phyloP scores from a whole-genome alignment of 2,329 filamentous ascomycete species.

The Zymoseptoria passerinii region DNA sequence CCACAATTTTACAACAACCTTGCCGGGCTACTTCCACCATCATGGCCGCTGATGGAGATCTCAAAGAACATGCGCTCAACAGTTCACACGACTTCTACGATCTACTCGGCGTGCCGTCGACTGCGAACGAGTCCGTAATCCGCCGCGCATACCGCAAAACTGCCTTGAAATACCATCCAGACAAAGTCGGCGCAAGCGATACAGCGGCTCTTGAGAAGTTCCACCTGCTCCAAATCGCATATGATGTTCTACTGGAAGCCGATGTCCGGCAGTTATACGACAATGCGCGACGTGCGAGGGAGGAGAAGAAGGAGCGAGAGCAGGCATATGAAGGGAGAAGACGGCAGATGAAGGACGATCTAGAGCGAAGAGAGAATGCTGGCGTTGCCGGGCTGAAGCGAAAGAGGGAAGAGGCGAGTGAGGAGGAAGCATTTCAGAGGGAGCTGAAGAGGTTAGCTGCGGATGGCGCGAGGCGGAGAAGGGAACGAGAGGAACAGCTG shows the following conservation, averaged over 20 bases:
- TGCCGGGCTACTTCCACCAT: slow-evolving; percentile 16
- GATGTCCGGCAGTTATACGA: slow-evolving; percentile 71
- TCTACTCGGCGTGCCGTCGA: slow-evolving; percentile 59
- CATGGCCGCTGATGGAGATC: slow-evolving; percentile 30
- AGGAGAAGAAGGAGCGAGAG: slow-evolving; percentile 61
- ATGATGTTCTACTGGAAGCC: slow-evolving; percentile 68
- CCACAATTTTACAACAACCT: not conserved
- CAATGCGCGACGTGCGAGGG: slow-evolving; percentile 60
- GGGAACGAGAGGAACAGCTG: slow-evolving; percentile 47
- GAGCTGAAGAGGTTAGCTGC: slow-evolving; percentile 39
- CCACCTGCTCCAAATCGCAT: slow-evolving; percentile 76
- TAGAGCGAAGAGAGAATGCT: slow-evolving; percentile 64
- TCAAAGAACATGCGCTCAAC: slow-evolving; percentile 36
- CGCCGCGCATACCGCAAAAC: slow-evolving; percentile 76
- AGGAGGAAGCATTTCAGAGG: slow-evolving; percentile 52
- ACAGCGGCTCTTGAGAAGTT: slow-evolving; percentile 66
- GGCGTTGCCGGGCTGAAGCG: slow-evolving; percentile 33
- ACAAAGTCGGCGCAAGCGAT: slow-evolving; percentile 64
- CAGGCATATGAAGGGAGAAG: slow-evolving; percentile 65
- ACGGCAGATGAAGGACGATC: slow-evolving; percentile 72
- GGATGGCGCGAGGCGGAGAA: slow-evolving; percentile 46
- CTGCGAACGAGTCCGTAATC: slow-evolving; percentile 62
- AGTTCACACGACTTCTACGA: slow-evolving; percentile 61
- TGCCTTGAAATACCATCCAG: slow-evolving; percentile 85
- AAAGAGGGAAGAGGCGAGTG: slow-evolving; percentile 36